Conservation (phyloP, 2,329 filamentous ascomycete species). For the Stenocarpella maydis region DNA sequence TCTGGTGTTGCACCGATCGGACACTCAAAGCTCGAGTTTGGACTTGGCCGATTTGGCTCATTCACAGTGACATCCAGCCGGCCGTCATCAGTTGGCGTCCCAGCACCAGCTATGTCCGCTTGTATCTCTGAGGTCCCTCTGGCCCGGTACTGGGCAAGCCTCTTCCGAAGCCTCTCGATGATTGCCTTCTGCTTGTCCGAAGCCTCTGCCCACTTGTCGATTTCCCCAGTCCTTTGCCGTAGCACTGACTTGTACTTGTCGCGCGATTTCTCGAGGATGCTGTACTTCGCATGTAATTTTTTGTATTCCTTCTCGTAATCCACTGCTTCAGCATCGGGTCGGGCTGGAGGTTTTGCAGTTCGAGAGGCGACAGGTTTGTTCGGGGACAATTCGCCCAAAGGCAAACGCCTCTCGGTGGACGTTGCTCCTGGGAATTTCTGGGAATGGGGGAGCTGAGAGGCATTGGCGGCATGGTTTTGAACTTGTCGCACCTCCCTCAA, state of each 20-base stretch:
- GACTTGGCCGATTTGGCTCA: background rate
- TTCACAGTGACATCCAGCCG: background rate
- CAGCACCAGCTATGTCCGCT: background rate
- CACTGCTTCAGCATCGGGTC: background rate
- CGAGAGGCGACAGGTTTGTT: constrained; percentile 25
- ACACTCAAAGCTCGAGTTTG: background rate
- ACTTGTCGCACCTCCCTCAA: constrained; percentile 49
- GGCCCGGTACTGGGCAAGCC: constrained; percentile 34
- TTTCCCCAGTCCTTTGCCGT: constrained; percentile 51
- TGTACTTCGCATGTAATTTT: constrained; percentile 51
- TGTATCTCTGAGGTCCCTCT: background rate
- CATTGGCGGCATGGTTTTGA: constrained; percentile 43
- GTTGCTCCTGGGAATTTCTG: constrained; percentile 27
- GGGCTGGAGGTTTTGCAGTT: background rate
- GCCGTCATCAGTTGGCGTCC: background rate
- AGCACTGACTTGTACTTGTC: constrained; percentile 51
- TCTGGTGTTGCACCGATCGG: background rate
- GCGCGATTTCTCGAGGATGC: constrained; percentile 51
- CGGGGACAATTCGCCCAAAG: constrained; percentile 33
- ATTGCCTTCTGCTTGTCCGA: constrained; percentile 53
- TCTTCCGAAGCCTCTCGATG: constrained; percentile 53
- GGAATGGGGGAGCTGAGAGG: constrained; percentile 42
- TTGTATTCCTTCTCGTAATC: constrained; percentile 36
- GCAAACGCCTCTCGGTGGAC: constrained; percentile 15
- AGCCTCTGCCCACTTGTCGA: constrained; percentile 56